phyloP scores from a whole-genome alignment of 148 eudicot species.

The Camellia granthamiana region DNA sequence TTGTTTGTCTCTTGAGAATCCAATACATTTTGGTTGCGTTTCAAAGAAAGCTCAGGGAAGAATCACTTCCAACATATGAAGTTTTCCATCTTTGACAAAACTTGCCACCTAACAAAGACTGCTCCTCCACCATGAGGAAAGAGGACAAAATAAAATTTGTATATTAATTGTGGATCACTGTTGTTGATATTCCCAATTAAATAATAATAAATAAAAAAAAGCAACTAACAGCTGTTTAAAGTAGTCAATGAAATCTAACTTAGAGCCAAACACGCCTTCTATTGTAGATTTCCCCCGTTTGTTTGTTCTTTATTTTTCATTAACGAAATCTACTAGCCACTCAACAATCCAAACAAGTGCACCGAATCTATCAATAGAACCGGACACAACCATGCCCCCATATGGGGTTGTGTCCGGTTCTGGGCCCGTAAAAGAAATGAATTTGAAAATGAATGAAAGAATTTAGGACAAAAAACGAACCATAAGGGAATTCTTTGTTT shows the following conservation, averaged over 20 bases:
- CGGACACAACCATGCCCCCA: too few species aligned
- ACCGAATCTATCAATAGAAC: too few species aligned
- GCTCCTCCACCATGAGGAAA: conserved; percentile 13
- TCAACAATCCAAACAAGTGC: neutral
- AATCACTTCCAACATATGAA: conserved; percentile 6
- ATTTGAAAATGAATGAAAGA: neutral
- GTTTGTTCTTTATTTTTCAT: neutral
- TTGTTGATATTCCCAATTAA: conserved; percentile 9
- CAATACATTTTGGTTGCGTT: neutral
- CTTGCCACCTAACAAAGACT: conserved; percentile 12
- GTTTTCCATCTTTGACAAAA: neutral
- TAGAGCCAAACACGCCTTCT: conserved; percentile 20
- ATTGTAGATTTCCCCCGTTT: neutral
- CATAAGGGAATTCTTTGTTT: conserved; percentile 93
- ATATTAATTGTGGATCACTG: conserved; percentile 3
- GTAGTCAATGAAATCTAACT: conserved; percentile 7
- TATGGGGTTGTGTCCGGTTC: too few species aligned
- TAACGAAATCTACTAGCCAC: neutral
- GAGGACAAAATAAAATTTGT: conserved; percentile 12
- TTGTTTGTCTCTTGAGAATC: neutral
- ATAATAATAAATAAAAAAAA: neutral
- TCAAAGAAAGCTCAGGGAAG: conserved; percentile 11
- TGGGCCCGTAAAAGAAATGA: neutral
- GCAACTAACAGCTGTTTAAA: neutral
- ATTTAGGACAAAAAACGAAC: conserved; percentile 33